Conservation (phyloP, 768 basidiomycete species). For the Xerocomellus intermedius region DNA sequence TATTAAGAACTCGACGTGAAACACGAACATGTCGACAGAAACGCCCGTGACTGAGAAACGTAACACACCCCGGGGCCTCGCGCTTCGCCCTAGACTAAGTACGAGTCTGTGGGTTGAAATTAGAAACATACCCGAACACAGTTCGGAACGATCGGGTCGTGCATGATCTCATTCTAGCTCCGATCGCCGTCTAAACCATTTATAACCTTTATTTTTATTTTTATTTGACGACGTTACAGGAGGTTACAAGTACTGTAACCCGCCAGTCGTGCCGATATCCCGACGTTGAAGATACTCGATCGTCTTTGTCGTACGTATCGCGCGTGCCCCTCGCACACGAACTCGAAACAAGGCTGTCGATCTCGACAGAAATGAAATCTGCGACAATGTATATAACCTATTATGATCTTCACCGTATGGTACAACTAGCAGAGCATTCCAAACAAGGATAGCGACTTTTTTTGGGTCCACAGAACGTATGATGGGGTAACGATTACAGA, state of each 20-base stretch:
- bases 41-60: background rate
- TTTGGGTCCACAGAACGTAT: slow-evolving; percentile 5
- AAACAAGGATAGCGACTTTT: background rate
- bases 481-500: slow-evolving; percentile 9
- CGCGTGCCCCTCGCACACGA: background rate
- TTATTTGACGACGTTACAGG: background rate
- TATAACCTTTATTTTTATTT: too few species aligned
- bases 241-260: background rate
- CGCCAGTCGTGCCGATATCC: background rate
- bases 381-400: slow-evolving; percentile 4
- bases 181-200: slow-evolving; percentile 1
- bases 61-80: background rate
- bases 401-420: slow-evolving; percentile 19
- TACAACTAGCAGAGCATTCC: slow-evolving; percentile 19
- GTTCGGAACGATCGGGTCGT: background rate
- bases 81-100: background rate
- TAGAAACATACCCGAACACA: background rate
- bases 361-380: background rate
- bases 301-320: background rate
- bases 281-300: background rate
- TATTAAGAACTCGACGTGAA: background rate
- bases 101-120: background rate
- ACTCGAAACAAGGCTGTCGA: slow-evolving; percentile 6
- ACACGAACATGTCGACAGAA: background rate
- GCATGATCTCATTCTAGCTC: slow-evolving; percentile 9